Conservation (phyloP, 2,329 filamentous ascomycete genomes). For the Gnomoniopsis sp. region DNA sequence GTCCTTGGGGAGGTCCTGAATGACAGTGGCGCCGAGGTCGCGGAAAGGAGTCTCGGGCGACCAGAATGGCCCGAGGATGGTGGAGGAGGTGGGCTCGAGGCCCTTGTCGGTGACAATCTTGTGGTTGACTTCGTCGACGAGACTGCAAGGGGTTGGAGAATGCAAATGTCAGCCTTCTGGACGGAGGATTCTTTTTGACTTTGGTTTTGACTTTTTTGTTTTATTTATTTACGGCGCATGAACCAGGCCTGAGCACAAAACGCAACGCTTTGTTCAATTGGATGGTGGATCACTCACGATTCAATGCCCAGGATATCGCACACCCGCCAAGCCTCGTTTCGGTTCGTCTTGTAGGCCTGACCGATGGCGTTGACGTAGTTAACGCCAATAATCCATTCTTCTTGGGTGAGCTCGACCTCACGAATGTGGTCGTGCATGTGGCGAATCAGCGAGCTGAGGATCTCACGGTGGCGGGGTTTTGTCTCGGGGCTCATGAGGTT, state of each 20-base stretch:
- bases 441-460: constrained; percentile 52
- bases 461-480: constrained; percentile 49
- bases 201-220: not conserved
- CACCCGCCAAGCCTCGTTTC: constrained; percentile 62
- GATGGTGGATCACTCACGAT: constrained; percentile 25
- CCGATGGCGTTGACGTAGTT: constrained; percentile 56
- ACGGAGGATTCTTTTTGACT: no score
- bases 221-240: no score
- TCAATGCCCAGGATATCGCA: constrained; percentile 63
- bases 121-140: constrained; percentile 64
- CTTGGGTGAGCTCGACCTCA: constrained; percentile 59
- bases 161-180: not conserved
- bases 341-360: constrained; percentile 52
- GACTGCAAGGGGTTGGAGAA: constrained; percentile 16
- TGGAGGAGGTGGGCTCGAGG: constrained; percentile 53
- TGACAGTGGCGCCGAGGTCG: constrained; percentile 50
- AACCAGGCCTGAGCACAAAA: no score
- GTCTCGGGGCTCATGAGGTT: constrained; percentile 58
- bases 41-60: constrained; percentile 56
- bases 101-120: constrained; percentile 39
- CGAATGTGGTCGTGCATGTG: constrained; percentile 64
- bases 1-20: constrained; percentile 39
- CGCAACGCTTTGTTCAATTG: no score
- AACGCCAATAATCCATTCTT: constrained; percentile 62
- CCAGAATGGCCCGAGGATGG: constrained; percentile 68